Base-by-base conservation (phyloP, 2,329 filamentous ascomycete genomes). In the Ascocoryne sarcoides region DNA sequence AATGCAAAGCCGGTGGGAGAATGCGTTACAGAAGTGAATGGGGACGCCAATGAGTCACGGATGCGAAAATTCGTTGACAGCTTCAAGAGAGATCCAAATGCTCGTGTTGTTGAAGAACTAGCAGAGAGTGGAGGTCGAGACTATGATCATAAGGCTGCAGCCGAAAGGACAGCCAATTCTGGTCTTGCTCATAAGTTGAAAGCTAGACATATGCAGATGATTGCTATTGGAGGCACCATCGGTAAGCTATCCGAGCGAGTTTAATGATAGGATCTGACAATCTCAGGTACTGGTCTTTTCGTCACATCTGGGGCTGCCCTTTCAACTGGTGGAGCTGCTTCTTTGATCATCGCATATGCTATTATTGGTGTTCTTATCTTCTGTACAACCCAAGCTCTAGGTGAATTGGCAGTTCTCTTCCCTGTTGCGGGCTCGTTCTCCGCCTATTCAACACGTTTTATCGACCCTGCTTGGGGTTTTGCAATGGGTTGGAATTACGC, bases 401-500 rank as follows among this genome's bases (percentile, higher is more conserved):
- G 90, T 48, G 90, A 96, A 63, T 76, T 96, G 63, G 86, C 89
- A 12, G 88, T 95, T 14, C 66, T 88, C 10, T 95, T 90, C 53
- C 90, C 90, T 3, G 83, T 95, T 18, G 84, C 89, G 16, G 90
- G 90, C 41, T 93, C 88, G 3, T 96, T 95, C 59, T 85, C 87
- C 1, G 81, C 87, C 5, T 95, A 89, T 65, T 92, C 89, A n/a
- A 95, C 87, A 19, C 78, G 90, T 14, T 95, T 96, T 56, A 64
- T 96, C 14, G 88, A 95, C 57, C 90, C 89, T 1, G 89, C 89
- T 0, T 95, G 87, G 87, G 88, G 88, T 0, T 94, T 94, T 57
- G 85, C 87, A 34, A 93, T 95, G 84, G 88, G 87, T 12, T 94
- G 87, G 87, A 84, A 80, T 57, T 93, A 95, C 60, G 85, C 84